Evolutionary conservation across 2,329 filamentous ascomycete species (phyloP), one percentile per base, ranked within the genome.

Genomic region (Aureobasidium leucospermi): DNA sequence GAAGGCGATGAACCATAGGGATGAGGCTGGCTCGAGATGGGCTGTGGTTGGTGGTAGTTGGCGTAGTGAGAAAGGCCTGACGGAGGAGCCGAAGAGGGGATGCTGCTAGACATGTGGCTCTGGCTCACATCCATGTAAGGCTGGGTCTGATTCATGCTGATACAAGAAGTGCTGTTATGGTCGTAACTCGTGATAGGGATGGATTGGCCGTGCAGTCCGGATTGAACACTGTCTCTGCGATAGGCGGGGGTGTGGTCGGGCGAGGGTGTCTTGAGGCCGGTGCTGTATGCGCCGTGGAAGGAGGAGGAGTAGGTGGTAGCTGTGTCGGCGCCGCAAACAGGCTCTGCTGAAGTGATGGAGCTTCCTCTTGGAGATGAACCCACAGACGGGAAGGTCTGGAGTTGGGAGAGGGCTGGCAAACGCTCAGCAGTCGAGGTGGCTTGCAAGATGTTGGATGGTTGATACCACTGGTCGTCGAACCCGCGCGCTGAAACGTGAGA

Each of bases 401-500:
- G 86, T 69, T 89, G 78, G 70, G 86, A 82, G 66, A 91, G 78
- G 64, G 86, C 82, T 67, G 87, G 87, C 68, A 89, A 76, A 78
- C 86, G 88, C 73, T 90, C 87, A 78, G 71, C 83, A 81, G 76
- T 87, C 59, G 66, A 82, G 71, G 81, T 78, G 76, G 85, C 86
- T 77, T 86, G 56, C 16, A 45, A 53, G 41, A 46, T 6, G 57
- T 31, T 42, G 36, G 34, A 8, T 58, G 56, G 43, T 38, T 38
- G 88, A 77, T 85, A 90, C 74, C 78, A 75, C 66, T 80, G 80
- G 76, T 92, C 87, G 76, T 83, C 81, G 72, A 82, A 81, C 79
- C 86, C 87, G 84, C 88, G 86, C 83, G 86, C 84, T 77, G 89
- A 86, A 79, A 89, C 84, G 80, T 89, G 86, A 72, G 88, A 88